Evolutionary conservation across 1,139 yeast genomes (phyloP).

Genomic region (Pichia kudriavzevii): DNA sequence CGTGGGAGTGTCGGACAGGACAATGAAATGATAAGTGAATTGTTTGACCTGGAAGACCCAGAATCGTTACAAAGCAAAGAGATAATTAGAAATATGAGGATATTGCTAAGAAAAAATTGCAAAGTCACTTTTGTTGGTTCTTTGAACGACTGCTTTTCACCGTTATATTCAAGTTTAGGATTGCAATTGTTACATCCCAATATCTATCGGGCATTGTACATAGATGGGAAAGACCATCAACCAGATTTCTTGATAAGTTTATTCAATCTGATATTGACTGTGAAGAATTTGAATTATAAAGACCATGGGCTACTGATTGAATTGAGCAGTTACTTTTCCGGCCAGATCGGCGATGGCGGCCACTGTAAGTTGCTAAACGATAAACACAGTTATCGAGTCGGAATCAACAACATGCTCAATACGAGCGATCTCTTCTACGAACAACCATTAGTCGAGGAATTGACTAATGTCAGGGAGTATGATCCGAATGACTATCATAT

Average conservation of each 20-base stretch:
- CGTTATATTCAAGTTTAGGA: slow-evolving; percentile 40
- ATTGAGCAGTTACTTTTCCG: slow-evolving; percentile 42
- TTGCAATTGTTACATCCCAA: slow-evolving; percentile 44
- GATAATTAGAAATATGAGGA: slow-evolving; percentile 31
- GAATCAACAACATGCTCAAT: slow-evolving; percentile 42
- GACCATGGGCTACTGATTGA: slow-evolving; percentile 49
- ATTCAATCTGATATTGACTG: slow-evolving; percentile 40
- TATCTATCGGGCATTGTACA: slow-evolving; percentile 37
- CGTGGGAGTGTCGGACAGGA: slow-evolving; percentile 34
- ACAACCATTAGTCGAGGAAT: slow-evolving; percentile 33
- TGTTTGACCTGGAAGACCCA: slow-evolving; percentile 40
- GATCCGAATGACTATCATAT: slow-evolving; percentile 48
- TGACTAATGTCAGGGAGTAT: slow-evolving; percentile 37
- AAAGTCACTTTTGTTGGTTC: slow-evolving; percentile 46
- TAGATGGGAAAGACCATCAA: slow-evolving; percentile 33
- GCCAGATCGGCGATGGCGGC: slow-evolving; percentile 44
- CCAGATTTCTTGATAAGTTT: slow-evolving; percentile 42
- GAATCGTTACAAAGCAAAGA: slow-evolving; percentile 30
- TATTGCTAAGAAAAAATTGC: slow-evolving; percentile 35
- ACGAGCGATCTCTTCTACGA: slow-evolving; percentile 43
- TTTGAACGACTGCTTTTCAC: slow-evolving; percentile 38
- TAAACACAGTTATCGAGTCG: slow-evolving; percentile 45
- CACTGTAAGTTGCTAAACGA: slow-evolving; percentile 45
- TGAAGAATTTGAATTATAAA: slow-evolving; percentile 43
- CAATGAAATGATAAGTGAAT: slow-evolving; percentile 41